Percentiles rank a stretch among this genome's conserved stretches.
These are phyloP conservation scores for Diaporthe amygdali DNA, from an alignment of 2,329 filamentous ascomycete genomes.

Conservation along the genomic window DNA sequence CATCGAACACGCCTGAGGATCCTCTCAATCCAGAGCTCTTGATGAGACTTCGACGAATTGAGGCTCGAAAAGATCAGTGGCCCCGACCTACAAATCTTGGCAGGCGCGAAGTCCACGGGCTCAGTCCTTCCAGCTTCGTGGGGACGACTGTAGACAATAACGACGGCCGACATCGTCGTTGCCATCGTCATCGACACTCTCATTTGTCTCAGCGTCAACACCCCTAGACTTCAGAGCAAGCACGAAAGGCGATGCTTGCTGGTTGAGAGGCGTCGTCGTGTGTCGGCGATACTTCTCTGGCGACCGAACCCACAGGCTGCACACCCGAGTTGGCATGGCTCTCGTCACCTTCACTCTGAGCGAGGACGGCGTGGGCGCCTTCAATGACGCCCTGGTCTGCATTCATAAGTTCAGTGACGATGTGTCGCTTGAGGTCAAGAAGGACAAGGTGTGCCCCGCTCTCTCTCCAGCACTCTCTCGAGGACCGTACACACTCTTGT, in stretches of 20 bases:
- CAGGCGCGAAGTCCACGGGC: not conserved
- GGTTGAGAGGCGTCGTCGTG: not conserved
- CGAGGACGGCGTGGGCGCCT: slow-evolving; percentile 71
- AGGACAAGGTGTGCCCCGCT: slow-evolving; percentile 60
- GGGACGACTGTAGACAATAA: not conserved
- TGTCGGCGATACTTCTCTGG: not conserved
- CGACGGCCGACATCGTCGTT: not conserved
- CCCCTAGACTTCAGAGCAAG: not conserved
- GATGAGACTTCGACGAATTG: not conserved
- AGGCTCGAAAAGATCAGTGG: not conserved
- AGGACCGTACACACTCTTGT: slow-evolving; percentile 23
- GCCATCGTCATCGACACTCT: not conserved
- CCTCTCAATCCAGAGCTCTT: not conserved
- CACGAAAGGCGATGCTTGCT: not conserved
- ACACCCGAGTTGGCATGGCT: slow-evolving; percentile 45
- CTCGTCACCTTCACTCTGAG: slow-evolving; percentile 76
- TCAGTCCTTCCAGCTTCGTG: not conserved
- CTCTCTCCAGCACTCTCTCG: slow-evolving; percentile 11
- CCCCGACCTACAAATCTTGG: not conserved
- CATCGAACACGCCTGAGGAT: not conserved
- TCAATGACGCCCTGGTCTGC: slow-evolving; percentile 77
- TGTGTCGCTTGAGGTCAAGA: slow-evolving; percentile 75
- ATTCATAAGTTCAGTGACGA: slow-evolving; percentile 81
- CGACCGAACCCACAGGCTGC: slow-evolving; percentile 3
- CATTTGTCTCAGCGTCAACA: not conserved